phyloP scores from a whole-genome alignment of 2,329 filamentous ascomycete genomes.

The Nannizzia gypsea region DNA sequence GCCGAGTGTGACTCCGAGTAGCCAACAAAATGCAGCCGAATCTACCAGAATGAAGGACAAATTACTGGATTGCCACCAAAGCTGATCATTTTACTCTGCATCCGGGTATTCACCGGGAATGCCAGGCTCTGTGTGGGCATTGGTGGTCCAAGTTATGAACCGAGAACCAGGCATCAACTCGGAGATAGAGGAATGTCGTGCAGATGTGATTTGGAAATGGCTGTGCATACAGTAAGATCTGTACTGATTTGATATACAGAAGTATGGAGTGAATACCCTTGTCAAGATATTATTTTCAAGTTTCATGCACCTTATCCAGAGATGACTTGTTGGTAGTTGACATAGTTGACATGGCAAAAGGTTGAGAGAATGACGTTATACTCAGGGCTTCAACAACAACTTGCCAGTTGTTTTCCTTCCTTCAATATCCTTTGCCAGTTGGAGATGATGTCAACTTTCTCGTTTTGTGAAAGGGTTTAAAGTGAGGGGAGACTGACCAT shows the following conservation, averaged over 20 bases:
- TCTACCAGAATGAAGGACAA: neutral
- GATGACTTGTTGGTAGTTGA: neutral
- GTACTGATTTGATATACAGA: neutral
- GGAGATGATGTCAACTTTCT: neutral
- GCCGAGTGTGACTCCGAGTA: neutral
- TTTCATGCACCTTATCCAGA: neutral
- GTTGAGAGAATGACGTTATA: neutral
- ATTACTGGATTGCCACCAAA: neutral
- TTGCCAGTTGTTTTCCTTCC: conserved; percentile 75
- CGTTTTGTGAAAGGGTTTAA: neutral
- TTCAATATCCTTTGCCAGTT: conserved; percentile 53
- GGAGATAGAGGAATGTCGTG: neutral
- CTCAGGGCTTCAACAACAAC: conserved; percentile 56
- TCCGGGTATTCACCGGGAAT: neutral
- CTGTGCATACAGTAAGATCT: neutral
- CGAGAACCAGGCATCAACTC: neutral
- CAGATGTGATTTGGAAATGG: neutral
- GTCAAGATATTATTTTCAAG: neutral
- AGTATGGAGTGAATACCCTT: neutral
- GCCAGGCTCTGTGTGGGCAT: neutral
- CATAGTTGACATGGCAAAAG: neutral
- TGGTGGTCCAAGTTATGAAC: neutral
- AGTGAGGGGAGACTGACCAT: conserved; percentile 26
- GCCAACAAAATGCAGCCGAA: neutral
- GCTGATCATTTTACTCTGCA: neutral